Conservation (phyloP, 2,329 filamentous ascomycete species). For the Calonectria crousiana region DNA sequence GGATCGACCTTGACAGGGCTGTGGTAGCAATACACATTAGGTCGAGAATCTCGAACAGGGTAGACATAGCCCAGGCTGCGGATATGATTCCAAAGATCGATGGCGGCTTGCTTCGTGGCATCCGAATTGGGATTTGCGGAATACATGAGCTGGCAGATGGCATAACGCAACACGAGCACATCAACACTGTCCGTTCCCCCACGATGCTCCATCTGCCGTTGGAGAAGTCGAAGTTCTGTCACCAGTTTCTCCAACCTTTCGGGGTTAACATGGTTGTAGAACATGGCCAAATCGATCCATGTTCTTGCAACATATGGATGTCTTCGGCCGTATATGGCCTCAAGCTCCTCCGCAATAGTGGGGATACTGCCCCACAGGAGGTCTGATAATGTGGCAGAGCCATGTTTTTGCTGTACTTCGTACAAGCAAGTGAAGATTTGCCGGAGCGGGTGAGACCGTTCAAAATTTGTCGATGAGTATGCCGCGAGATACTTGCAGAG, state of each 20-base stretch:
- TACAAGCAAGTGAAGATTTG: conserved; percentile 58
- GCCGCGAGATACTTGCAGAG: conserved; percentile 60
- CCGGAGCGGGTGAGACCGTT: conserved; percentile 57
- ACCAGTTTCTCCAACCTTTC: conserved; percentile 54
- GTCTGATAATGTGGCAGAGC: conserved; percentile 56
- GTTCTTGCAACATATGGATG: conserved; percentile 58
- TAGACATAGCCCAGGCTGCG: conserved; percentile 51
- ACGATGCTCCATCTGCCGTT: conserved; percentile 51
- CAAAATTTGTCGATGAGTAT: conserved; percentile 58
- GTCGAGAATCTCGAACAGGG: conserved; percentile 51
- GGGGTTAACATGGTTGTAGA: conserved; percentile 52
- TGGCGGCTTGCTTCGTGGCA: conserved; percentile 50
- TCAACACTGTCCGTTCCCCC: conserved; percentile 50
- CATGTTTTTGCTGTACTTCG: conserved; percentile 60
- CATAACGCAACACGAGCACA: conserved; percentile 54
- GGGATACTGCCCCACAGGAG: conserved; percentile 57
- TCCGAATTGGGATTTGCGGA: conserved; percentile 50
- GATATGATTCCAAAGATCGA: conserved; percentile 54
- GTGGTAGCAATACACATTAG: conserved; percentile 57
- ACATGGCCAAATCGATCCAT: conserved; percentile 56
- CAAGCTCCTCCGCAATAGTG: conserved; percentile 57
- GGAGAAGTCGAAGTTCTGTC: conserved; percentile 51
- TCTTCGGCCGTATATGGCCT: conserved; percentile 57
- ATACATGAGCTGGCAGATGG: conserved; percentile 55
- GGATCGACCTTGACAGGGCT: conserved; percentile 59